Conservation (phyloP, 345 rosid genomes). For the Cardamine resedifolia region DNA sequence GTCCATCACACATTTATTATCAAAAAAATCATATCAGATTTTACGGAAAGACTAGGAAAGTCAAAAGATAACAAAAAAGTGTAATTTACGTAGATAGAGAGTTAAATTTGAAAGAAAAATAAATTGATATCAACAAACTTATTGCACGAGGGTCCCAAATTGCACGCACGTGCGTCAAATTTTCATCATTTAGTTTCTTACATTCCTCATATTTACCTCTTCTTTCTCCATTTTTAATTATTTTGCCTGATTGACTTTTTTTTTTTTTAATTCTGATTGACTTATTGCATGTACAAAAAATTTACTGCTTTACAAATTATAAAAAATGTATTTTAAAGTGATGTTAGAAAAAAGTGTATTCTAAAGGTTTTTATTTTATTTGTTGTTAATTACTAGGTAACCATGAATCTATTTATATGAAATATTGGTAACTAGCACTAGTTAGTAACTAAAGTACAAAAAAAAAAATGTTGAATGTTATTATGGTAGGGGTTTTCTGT, state of each 20-base stretch:
- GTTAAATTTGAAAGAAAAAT: not conserved
- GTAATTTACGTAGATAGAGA: not conserved
- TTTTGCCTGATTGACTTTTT: too few relatives aligned
- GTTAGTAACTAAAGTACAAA: not conserved
- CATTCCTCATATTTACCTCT: constrained; percentile 4
- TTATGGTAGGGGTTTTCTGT: not conserved
- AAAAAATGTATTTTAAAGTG: not conserved
- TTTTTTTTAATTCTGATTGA: too few relatives aligned
- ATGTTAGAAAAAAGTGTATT: too few relatives aligned
- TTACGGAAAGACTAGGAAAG: not conserved
- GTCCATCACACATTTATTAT: not conserved
- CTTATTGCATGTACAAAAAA: not conserved
- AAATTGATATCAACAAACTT: constrained; percentile 17
- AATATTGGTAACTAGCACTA: not conserved
- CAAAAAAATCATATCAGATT: not conserved
- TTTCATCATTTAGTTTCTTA: constrained; percentile 30
- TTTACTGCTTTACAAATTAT: not conserved
- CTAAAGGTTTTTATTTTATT: too few relatives aligned
- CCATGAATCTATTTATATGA: not conserved
- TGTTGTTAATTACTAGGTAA: not conserved
- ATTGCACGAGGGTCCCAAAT: constrained; percentile 29
- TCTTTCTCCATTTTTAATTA: constrained; percentile 6
- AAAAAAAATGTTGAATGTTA: not conserved
- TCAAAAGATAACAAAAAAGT: constrained; percentile 6
- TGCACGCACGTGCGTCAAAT: constrained; percentile 16